Evolutionary conservation across 148 eudicot genomes (phyloP).

Genomic region (Dysphania ambrosioides): DNA sequence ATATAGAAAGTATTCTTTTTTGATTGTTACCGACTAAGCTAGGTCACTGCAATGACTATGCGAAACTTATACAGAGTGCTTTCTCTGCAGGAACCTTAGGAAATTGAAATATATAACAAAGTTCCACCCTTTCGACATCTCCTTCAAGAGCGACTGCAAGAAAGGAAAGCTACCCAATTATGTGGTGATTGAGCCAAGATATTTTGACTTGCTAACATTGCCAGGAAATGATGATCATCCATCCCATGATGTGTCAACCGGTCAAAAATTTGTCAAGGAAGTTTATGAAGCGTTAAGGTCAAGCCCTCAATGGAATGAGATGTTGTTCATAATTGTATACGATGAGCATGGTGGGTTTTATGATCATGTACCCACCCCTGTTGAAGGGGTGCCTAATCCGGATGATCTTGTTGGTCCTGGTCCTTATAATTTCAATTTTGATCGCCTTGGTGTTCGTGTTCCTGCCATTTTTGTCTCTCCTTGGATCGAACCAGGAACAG

Average conservation of each 20-base stretch:
- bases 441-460: constrained; percentile 66
- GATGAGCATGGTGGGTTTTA: constrained; percentile 71
- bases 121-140: constrained; percentile 60
- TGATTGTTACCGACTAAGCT: too few species aligned
- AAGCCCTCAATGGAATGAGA: constrained; percentile 69
- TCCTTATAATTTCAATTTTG: constrained; percentile 56
- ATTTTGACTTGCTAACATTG: constrained; percentile 45
- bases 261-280: constrained; percentile 53
- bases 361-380: constrained; percentile 62
- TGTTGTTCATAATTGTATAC: constrained; percentile 45
- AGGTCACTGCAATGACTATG: too few species aligned
- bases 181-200: constrained; percentile 74
- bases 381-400: constrained; percentile 49
- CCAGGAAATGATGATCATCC: constrained; percentile 95
- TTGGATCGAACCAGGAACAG: constrained; percentile 71
- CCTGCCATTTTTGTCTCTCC: constrained; percentile 71
- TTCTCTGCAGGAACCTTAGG: constrained; percentile 55
- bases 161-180: constrained; percentile 83
- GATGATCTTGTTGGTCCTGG: constrained; percentile 48
- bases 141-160: constrained; percentile 72
- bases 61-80: too few species aligned
- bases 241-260: constrained; percentile 47
- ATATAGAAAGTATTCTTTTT: neutral
- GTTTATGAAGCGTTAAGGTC: constrained; percentile 60
- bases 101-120: constrained; percentile 63